A percentile compares a stretch with the other conserved stretches of the same genome.
Conservation (phyloP, 257 asterid species). For the Perilla frutescens region DNA sequence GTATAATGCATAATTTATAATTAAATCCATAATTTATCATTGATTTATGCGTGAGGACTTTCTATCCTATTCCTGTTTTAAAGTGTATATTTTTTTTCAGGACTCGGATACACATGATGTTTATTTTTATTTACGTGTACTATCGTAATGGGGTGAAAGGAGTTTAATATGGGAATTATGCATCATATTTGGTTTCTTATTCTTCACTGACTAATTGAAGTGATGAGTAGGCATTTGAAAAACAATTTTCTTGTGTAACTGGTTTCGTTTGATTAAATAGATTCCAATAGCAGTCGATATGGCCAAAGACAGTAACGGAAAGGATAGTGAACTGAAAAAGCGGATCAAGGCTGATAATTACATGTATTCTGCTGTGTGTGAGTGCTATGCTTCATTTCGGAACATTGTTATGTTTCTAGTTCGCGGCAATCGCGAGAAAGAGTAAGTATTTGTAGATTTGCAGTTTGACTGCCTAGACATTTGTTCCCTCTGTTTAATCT, state of each 20-base stretch:
- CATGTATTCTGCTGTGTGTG: conserved; percentile 94
- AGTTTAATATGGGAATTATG: conserved; percentile 21
- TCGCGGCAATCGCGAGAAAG: conserved; percentile 71
- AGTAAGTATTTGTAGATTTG: conserved; percentile 58
- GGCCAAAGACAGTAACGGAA: conserved; percentile 98
- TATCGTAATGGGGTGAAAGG: not conserved
- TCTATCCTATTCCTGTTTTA: not conserved
- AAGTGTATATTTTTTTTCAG: not conserved
- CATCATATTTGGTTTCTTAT: conserved; percentile 29
- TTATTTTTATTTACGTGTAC: too few species aligned
- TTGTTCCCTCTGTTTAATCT: conserved; percentile 30
- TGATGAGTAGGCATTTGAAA: conserved; percentile 13
- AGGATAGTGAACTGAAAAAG: conserved; percentile 88
- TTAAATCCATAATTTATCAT: not conserved
- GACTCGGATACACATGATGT: not conserved
- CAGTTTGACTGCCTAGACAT: conserved; percentile 11
- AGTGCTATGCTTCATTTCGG: conserved; percentile 93
- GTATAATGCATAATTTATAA: not conserved
- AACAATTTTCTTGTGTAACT: conserved; percentile 17
- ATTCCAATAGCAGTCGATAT: conserved; percentile 98
- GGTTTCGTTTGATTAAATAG: conserved; percentile 47
- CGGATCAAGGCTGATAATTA: conserved; percentile 79
- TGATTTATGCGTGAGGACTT: conserved; percentile 16
- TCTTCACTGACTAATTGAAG: conserved; percentile 25
- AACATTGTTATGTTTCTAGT: conserved; percentile 78